Percentiles rank a stretch among this genome's conserved stretches.
phyloP scores from a whole-genome alignment of 768 basidiomycete genomes.

The Roridomyces roridus region DNA sequence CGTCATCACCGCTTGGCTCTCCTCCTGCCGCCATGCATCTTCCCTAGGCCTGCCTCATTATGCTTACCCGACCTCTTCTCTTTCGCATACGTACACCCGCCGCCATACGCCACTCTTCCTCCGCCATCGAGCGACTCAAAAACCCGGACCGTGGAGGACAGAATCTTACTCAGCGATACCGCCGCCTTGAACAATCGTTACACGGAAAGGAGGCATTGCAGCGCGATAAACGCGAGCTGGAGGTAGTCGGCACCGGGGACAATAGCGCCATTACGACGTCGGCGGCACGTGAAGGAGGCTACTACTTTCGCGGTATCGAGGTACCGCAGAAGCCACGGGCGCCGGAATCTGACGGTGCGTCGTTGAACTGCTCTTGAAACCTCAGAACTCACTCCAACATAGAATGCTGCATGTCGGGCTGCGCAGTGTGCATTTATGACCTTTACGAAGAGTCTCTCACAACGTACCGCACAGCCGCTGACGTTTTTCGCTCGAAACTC shows the following conservation, averaged over 20 bases:
- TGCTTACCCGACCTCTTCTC: too few relatives aligned
- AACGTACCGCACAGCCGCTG: constrained; percentile 63
- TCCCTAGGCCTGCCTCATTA: too few relatives aligned
- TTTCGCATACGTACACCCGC: not conserved
- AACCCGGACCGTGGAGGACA: constrained; percentile 51
- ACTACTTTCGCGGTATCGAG: constrained; percentile 55
- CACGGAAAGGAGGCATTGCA: constrained; percentile 48
- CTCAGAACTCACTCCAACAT: not conserved
- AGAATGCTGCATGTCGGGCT: constrained; percentile 98
- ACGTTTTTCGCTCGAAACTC: constrained; percentile 57
- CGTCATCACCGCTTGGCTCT: too few relatives aligned
- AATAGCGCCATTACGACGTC: constrained; percentile 2
- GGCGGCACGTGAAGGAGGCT: not conserved
- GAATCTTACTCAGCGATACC: constrained; percentile 64
- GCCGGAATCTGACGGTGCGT: constrained; percentile 72
- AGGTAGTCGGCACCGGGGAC: constrained; percentile 28
- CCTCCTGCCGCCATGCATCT: too few relatives aligned
- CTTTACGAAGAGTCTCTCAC: constrained; percentile 78
- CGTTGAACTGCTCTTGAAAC: not conserved
- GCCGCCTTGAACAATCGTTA: constrained; percentile 59
- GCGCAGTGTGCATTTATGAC: constrained; percentile 91
- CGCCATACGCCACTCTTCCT: not conserved
- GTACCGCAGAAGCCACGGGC: constrained; percentile 68
- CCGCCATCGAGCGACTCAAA: constrained; percentile 26
- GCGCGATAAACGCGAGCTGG: constrained; percentile 25